Percentiles rank a stretch among this genome's conserved stretches.
Evolutionary conservation across 805 yeast genomes (phyloP).

Genomic region (Metschnikowia hibisci): DNA sequence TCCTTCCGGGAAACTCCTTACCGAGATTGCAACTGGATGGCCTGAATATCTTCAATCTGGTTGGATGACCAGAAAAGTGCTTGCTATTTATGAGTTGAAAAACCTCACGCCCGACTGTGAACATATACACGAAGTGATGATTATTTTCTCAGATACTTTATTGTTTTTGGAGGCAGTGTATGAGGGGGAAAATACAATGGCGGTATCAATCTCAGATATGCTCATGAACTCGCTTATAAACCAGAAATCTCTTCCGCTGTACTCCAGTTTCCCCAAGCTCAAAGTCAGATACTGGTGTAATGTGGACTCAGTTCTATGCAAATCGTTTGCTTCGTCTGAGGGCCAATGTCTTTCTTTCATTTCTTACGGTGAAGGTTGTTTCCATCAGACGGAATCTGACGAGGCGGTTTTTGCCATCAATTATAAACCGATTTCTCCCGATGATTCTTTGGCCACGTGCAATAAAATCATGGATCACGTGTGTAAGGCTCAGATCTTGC

Average conservation of each 20-base stretch:
- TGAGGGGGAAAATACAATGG: constrained; percentile 30
- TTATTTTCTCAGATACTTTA: constrained; percentile 77
- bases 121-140: constrained; percentile 46
- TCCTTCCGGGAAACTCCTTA: constrained; percentile 83
- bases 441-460: constrained; percentile 15
- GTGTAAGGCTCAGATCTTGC: constrained; percentile 66
- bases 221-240: constrained; percentile 88
- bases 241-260: constrained; percentile 63
- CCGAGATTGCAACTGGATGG: constrained; percentile 84
- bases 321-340: constrained; percentile 34
- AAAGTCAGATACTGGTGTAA: constrained; percentile 65
- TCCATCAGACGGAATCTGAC: constrained; percentile 20
- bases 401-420: constrained; percentile 21
- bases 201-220: constrained; percentile 55
- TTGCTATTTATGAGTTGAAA: constrained; percentile 56
- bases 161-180: constrained; percentile 58
- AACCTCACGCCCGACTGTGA: constrained; percentile 21
- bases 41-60: constrained; percentile 83
- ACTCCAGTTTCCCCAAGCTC: constrained; percentile 56
- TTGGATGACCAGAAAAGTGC: constrained; percentile 83
- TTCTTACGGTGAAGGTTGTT: constrained; percentile 24
- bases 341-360: constrained; percentile 27
- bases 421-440: constrained; percentile 23
- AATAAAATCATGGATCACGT: constrained; percentile 50
- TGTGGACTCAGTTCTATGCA: constrained; percentile 52